phyloP scores from a whole-genome alignment of 257 asterid species.

The Pogostemon cablin region DNA sequence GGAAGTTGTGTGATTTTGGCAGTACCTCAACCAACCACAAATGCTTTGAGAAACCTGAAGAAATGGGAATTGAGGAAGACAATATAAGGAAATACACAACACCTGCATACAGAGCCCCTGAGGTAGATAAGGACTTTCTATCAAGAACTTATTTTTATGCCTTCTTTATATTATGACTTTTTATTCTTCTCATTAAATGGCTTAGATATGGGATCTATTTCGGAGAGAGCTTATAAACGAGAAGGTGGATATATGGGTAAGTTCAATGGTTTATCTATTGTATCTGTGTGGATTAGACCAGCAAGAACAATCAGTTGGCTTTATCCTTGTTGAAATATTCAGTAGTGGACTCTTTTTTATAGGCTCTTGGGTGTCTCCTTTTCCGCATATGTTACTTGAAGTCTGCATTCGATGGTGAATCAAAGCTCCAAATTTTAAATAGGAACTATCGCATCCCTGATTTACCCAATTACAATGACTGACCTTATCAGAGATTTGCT shows the following conservation, averaged over 20 bases:
- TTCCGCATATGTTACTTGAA: conserved; percentile 93
- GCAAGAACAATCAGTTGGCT: conserved; percentile 12
- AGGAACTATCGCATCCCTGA: conserved; percentile 97
- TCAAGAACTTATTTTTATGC: conserved; percentile 37
- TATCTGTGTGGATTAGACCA: conserved; percentile 8
- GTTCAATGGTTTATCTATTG: conserved; percentile 36
- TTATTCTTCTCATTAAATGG: conserved; percentile 52
- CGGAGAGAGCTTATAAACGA: conserved; percentile 86
- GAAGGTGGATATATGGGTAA: conserved; percentile 99
- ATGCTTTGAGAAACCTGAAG: conserved; percentile 96
- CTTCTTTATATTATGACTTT: conserved; percentile 40
- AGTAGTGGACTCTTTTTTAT: conserved; percentile 35
- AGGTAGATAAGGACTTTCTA: conserved; percentile 65
- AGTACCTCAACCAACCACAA: conserved; percentile 96
- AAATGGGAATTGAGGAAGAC: conserved; percentile 99
- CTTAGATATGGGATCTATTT: conserved; percentile 96
- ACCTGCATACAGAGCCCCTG: conserved; percentile 99
- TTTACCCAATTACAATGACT: conserved; percentile 77
- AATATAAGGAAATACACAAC: conserved; percentile 93
- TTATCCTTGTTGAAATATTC: conserved; percentile 1
- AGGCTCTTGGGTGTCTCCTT: conserved; percentile 98
- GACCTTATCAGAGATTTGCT: conserved; percentile 85
- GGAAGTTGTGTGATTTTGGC: conserved; percentile 99
- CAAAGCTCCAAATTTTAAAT: conserved; percentile 91
- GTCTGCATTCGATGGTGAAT: conserved; percentile 97